Conservation (phyloP, 2,329 filamentous ascomycete genomes). For the Talaromyces sp. region DNA sequence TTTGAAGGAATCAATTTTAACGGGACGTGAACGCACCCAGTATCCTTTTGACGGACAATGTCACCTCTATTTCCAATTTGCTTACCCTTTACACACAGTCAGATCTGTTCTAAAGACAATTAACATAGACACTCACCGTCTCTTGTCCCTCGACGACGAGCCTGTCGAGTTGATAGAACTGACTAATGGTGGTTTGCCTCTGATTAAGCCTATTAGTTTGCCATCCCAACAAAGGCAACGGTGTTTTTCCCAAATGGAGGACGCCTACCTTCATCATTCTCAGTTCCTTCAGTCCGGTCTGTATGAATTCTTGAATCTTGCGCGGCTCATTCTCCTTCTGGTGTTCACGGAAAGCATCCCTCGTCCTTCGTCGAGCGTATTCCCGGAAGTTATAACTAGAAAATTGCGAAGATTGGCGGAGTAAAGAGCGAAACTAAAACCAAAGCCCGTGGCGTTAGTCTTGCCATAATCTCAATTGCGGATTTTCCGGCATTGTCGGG, state of each 20-base stretch:
- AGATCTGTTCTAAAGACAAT: conserved; percentile 12
- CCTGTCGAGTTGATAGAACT: conserved; percentile 88
- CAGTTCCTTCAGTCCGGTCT: conserved; percentile 80
- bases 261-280: conserved; percentile 79
- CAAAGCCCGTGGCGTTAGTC: not conserved
- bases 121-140: conserved; percentile 53
- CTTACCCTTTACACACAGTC: conserved; percentile 52
- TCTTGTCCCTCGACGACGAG: conserved; percentile 88
- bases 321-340: conserved; percentile 66
- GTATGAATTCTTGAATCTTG: conserved; percentile 78
- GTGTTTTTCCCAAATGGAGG: not conserved
- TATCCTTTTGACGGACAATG: conserved; percentile 68
- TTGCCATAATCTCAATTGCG: not conserved
- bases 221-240: conserved; percentile 1
- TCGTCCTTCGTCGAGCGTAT: conserved; percentile 85
- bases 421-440: conserved; percentile 77
- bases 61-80: conserved; percentile 59
- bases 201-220: conserved; percentile 44
- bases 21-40: conserved; percentile 53
- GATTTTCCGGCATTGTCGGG: not conserved
- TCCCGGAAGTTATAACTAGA: conserved; percentile 96
- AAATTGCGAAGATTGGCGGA: conserved; percentile 82
- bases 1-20: not conserved
- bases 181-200: conserved; percentile 91
- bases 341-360: conserved; percentile 84